phyloP scores from a whole-genome alignment of 1,284 basidiomycete genomes.

The Xanthoconium separans region DNA sequence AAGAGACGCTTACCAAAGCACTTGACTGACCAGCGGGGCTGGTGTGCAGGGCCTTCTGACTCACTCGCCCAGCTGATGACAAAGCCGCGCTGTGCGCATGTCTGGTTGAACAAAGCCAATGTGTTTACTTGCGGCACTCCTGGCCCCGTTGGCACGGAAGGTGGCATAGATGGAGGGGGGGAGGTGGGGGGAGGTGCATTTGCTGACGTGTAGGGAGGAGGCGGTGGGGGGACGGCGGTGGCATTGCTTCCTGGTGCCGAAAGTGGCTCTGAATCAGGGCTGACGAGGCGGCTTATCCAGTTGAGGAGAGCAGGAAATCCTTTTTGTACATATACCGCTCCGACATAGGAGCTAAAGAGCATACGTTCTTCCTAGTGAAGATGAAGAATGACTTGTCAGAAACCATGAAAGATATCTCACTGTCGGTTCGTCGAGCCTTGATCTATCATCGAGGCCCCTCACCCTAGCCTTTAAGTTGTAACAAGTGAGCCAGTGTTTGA shows the following conservation, averaged over 20 bases:
- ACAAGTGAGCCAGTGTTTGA: conserved; percentile 41
- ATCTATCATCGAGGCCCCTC: conserved; percentile 34
- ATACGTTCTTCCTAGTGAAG: conserved; percentile 43
- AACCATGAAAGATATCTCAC: conserved; percentile 26
- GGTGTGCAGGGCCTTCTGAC: conserved; percentile 48
- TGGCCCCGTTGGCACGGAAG: neutral
- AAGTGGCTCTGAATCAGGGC: conserved; percentile 40
- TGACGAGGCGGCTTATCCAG: conserved; percentile 51
- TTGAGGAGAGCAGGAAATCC: conserved; percentile 40
- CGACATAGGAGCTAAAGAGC: conserved; percentile 52
- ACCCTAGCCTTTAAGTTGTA: conserved; percentile 45
- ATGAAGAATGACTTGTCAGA: conserved; percentile 1
- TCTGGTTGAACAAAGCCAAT: conserved; percentile 53
- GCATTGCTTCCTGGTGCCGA: conserved; percentile 28
- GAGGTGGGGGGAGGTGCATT: conserved; percentile 15
- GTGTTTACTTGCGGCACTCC: conserved; percentile 32
- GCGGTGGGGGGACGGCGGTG: conserved; percentile 13
- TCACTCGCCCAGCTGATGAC: conserved; percentile 43
- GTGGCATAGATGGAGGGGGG: conserved; percentile 14
- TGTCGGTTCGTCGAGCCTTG: conserved; percentile 33
- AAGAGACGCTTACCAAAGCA: conserved; percentile 43
- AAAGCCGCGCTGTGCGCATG: conserved; percentile 43
- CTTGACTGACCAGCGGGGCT: conserved; percentile 52
- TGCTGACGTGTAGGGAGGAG: conserved; percentile 22
- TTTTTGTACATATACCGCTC: conserved; percentile 47